Evolutionary conservation across 192 early-diverging fungal species (phyloP), one percentile per base, ranked within the genome.

Genomic region (Oehlia diaphana): DNA sequence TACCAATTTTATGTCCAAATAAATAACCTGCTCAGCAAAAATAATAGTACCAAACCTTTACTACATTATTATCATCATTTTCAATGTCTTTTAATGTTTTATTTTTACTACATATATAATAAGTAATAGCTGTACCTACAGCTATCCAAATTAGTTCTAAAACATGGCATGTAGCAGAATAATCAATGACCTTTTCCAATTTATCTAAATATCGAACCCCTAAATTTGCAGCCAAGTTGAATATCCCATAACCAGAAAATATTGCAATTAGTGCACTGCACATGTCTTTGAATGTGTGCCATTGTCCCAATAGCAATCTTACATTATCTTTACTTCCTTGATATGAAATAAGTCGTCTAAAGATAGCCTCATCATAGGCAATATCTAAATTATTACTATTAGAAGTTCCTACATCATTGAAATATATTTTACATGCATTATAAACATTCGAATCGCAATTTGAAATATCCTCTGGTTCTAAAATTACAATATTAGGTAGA

Each of bases 161-260:
- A 53, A 53, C 50, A 16, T 13, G 16, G 19, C 16, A 13, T 37
- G 21, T 72, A 42, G 42, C 71, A 9, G 14, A 37, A 72, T 72
- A 72, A 72, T 72, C 71, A 44, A 72, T 35, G 6, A 49, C 37
- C 23, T 47, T 72, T 49, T 72, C 37, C 0, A 72, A 72, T 72
- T 72, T 72, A 26, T 72, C 71, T 26, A 72, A 37, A 72, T 42
- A 72, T 1, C 1, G 19, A 3, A 47, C 19, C 26, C 19, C 42
- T 47, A 72, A 37, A 47, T 21, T 13, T 37, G n/a, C 35, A 47
- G 42, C 71, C 4, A 37, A 72, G 49, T 72, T 12, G 19, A 44
- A 71, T 44, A 71, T 71, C 9, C 69, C 37, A 47, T 72, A 72
- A 0, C 37, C 70, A 2, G 37, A 72, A 72, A 53, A 72, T 21